Conservation (phyloP, 129 eudicot species). For the Oenanthe sinensis region DNA sequence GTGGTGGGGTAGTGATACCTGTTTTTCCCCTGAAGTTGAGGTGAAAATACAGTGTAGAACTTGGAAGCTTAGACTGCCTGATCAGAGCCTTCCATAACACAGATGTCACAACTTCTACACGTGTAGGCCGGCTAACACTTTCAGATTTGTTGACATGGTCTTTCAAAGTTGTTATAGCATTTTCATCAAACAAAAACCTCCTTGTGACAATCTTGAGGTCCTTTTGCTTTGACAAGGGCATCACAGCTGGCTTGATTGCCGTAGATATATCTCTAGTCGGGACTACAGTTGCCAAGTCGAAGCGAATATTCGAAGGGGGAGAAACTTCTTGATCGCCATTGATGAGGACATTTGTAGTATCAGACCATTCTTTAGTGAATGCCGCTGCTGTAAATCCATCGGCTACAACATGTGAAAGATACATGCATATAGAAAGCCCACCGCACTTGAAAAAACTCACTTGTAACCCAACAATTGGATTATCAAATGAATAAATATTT, state of each 20-base stretch:
- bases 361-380: not conserved
- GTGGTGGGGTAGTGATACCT: not conserved
- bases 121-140: not conserved
- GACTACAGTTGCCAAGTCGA: not conserved
- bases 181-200: conserved; percentile 10
- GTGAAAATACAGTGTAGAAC: not conserved
- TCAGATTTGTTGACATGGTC: not conserved
- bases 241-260: not conserved
- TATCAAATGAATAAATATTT: not conserved
- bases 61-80: not conserved
- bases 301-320: not conserved
- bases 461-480: conserved; percentile 6
- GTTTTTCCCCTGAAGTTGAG: conserved; percentile 3
- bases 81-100: not conserved
- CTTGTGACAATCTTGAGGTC: not conserved
- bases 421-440: conserved; percentile 16
- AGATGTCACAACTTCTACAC: conserved; percentile 7
- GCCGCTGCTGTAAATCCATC: conserved; percentile 13
- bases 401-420: conserved; percentile 7
- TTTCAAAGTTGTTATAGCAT: not conserved
- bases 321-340: not conserved
- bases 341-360: not conserved
- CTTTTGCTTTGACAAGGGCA: not conserved
- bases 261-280: not conserved
- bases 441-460: conserved; percentile 24